Percentiles rank a stretch among this genome's conserved stretches.
These are phyloP conservation scores for Calonectria ilicicola DNA, from an alignment of 2,329 filamentous ascomycete species.

Conservation along the genomic window DNA sequence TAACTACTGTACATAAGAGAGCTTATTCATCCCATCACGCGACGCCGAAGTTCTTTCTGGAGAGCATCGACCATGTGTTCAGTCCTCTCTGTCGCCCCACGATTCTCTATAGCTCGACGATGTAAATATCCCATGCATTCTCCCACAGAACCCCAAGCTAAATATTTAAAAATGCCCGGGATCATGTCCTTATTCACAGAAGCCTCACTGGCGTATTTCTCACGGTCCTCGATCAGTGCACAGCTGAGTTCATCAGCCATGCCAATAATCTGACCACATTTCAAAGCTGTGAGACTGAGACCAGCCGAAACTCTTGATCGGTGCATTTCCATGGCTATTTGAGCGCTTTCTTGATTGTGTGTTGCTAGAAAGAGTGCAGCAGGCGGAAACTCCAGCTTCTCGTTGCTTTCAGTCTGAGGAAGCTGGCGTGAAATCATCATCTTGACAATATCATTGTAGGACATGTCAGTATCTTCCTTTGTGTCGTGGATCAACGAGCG, in stretches of 20 bases:
- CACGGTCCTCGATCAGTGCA: constrained; percentile 52
- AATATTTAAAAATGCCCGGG: constrained; percentile 48
- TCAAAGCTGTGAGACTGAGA: constrained; percentile 46
- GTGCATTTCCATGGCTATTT: constrained; percentile 56
- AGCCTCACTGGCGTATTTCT: background rate
- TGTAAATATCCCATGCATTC: constrained; percentile 51
- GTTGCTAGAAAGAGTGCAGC: constrained; percentile 63
- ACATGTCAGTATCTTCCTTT: constrained; percentile 61
- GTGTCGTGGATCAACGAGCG: constrained; percentile 60
- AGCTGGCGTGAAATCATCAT: constrained; percentile 54
- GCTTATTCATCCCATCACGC: background rate
- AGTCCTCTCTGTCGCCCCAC: constrained; percentile 44
- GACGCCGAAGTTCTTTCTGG: background rate
- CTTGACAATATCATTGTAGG: constrained; percentile 60
- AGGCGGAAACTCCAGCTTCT: constrained; percentile 50
- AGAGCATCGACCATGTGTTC: constrained; percentile 24
- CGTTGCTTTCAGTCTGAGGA: background rate
- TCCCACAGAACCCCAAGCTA: constrained; percentile 49
- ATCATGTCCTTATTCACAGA: constrained; percentile 11
- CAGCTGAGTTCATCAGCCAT: constrained; percentile 68
- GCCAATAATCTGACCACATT: constrained; percentile 64
- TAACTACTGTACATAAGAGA: too few species aligned
- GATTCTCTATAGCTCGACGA: constrained; percentile 49
- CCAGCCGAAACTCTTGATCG: constrained; percentile 48
- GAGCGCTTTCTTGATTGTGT: constrained; percentile 57